Percentiles rank a stretch among this genome's conserved stretches.
Evolutionary conservation across 345 rosid species (phyloP).

Genomic region (Eucalyptus tenuipes): DNA sequence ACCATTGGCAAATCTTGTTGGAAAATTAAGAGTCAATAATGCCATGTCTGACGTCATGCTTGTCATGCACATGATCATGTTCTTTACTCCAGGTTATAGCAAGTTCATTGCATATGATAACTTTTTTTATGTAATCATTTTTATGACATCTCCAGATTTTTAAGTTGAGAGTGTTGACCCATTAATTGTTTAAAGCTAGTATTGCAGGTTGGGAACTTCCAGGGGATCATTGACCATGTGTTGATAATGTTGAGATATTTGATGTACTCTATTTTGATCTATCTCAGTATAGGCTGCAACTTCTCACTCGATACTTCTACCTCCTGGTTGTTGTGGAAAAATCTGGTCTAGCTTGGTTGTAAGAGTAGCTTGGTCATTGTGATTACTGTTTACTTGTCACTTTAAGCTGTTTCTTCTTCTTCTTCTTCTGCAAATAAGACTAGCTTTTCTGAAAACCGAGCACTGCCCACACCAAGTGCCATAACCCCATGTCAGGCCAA

Average conservation of each 20-base stretch:
- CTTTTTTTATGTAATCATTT: background rate
- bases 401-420: background rate
- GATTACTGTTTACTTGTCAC: background rate
- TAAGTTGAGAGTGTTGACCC: background rate
- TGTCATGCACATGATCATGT: conserved; percentile 91
- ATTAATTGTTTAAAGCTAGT: background rate
- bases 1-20: conserved; percentile 93
- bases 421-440: conserved; percentile 23
- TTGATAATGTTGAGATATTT: background rate
- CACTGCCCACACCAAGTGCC: conserved; percentile 34
- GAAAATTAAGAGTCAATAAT: conserved; percentile 78
- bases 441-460: conserved; percentile 27
- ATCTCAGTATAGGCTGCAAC: background rate
- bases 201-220: background rate
- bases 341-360: background rate
- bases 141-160: background rate
- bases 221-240: background rate
- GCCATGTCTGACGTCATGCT: conserved; percentile 85
- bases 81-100: conserved; percentile 65
- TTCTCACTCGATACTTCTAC: background rate
- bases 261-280: background rate
- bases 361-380: background rate
- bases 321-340: background rate
- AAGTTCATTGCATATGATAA: background rate
- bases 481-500: conserved; percentile 43